Conservation (phyloP, 805 yeast genomes). For the Middelhovenomyces tepae region DNA sequence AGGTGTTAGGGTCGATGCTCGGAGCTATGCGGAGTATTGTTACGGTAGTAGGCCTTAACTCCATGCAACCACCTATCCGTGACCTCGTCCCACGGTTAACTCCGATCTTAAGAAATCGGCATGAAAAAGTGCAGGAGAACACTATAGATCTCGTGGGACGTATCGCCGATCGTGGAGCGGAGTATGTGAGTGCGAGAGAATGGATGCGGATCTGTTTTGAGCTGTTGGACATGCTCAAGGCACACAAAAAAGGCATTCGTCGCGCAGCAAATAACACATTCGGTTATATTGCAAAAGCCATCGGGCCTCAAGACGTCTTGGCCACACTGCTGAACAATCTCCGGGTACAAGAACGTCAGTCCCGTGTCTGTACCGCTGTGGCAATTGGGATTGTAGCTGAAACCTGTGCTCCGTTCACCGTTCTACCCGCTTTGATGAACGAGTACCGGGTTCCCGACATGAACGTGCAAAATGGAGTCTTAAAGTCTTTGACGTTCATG, state of each 20-base stretch:
- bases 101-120: conserved; percentile 82
- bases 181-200: conserved; percentile 78
- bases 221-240: conserved; percentile 77
- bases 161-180: conserved; percentile 73
- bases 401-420: conserved; percentile 85
- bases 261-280: conserved; percentile 83
- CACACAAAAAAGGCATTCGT: conserved; percentile 67
- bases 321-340: conserved; percentile 76
- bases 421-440: conserved; percentile 89
- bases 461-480: conserved; percentile 90
- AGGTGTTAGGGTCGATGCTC: conserved; percentile 78
- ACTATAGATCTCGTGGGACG: conserved; percentile 72
- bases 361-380: conserved; percentile 94
- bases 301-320: conserved; percentile 93
- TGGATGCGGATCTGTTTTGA: conserved; percentile 97
- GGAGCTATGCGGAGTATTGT: conserved; percentile 62
- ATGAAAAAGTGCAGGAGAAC: conserved; percentile 83
- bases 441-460: conserved; percentile 88
- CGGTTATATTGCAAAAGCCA: conserved; percentile 82
- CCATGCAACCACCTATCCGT: conserved; percentile 70
- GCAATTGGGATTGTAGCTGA: conserved; percentile 97
- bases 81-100: conserved; percentile 82
- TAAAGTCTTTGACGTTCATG: conserved; percentile 83
- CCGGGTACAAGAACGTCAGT: conserved; percentile 89
- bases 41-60: conserved; percentile 46